A percentile compares a stretch with the other conserved stretches of the same genome.
These are phyloP conservation scores for Mycena amicta DNA, from an alignment of 768 basidiomycete species.

Conservation along the genomic window DNA sequence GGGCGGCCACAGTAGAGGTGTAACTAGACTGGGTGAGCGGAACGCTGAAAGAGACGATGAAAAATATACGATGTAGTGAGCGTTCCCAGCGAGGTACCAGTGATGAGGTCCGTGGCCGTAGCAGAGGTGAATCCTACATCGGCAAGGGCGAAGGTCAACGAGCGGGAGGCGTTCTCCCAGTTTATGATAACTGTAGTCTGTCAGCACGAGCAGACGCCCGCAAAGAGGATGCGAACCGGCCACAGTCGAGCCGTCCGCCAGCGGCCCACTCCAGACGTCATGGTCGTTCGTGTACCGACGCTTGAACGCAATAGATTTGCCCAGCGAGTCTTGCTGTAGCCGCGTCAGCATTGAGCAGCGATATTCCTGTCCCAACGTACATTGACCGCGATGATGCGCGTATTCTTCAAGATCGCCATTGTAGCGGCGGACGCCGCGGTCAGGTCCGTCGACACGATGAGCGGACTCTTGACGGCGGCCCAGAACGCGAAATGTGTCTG, in stretches of 20 bases:
- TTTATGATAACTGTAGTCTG: conserved; percentile 44
- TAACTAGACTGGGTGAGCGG: conserved; percentile 27
- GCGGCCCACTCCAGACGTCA: conserved; percentile 52
- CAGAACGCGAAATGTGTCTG: conserved; percentile 55
- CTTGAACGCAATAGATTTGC: conserved; percentile 46
- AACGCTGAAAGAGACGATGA: not conserved
- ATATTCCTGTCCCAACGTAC: conserved; percentile 33
- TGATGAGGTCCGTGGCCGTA: conserved; percentile 42
- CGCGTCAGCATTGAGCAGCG: not conserved
- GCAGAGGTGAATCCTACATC: conserved; percentile 47
- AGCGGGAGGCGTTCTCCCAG: conserved; percentile 41
- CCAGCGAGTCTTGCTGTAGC: conserved; percentile 47
- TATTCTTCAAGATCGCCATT: conserved; percentile 42
- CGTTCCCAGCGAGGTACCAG: conserved; percentile 39
- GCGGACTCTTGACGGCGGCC: conserved; percentile 54
- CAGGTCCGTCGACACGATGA: conserved; percentile 48
- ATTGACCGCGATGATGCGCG: conserved; percentile 46
- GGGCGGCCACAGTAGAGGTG: conserved; percentile 38
- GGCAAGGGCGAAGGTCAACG: conserved; percentile 43
- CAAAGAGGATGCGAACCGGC: conserved; percentile 35
- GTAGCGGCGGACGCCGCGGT: conserved; percentile 35
- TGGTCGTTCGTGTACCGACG: conserved; percentile 52
- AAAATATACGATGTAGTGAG: conserved; percentile 38
- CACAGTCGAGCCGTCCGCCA: conserved; percentile 49
- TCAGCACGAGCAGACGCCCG: not conserved